Conservation (phyloP, 1,284 basidiomycete genomes). For the Ustilago crameri region DNA sequence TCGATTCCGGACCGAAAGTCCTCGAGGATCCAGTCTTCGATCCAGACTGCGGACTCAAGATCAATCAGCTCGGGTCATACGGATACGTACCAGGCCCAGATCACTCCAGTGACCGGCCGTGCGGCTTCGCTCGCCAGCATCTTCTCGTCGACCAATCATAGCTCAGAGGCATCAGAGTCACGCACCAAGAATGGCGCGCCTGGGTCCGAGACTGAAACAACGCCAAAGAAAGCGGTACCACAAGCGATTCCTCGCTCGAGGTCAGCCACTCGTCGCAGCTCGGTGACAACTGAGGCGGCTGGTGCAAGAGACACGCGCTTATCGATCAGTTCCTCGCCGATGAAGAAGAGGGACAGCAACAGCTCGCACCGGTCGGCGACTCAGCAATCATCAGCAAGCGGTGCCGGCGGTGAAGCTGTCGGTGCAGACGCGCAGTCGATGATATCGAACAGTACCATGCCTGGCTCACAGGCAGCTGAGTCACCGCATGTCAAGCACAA, state of each 20-base stretch:
- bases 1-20: conserved; percentile 45
- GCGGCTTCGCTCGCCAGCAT: conserved; percentile 54
- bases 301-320: neutral
- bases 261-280: conserved; percentile 7
- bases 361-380: conserved; percentile 13
- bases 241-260: conserved; percentile 19
- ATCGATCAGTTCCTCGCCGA: conserved; percentile 7
- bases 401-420: conserved; percentile 19
- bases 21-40: conserved; percentile 23
- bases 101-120: conserved; percentile 46
- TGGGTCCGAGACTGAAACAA: neutral
- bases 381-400: conserved; percentile 22
- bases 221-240: conserved; percentile 6
- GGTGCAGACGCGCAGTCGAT: conserved; percentile 36
- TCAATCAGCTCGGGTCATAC: conserved; percentile 30
- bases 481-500: conserved; percentile 63
- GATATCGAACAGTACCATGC: conserved; percentile 35
- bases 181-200: conserved; percentile 8
- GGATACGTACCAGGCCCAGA: conserved; percentile 51
- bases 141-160: conserved; percentile 28
- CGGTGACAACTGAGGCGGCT: conserved; percentile 4
- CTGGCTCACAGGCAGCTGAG: conserved; percentile 40
- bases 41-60: conserved; percentile 13
- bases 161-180: conserved; percentile 3
- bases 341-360: conserved; percentile 4